Conservation (phyloP, 768 basidiomycete species). For the Agrocybe chaxingu region DNA sequence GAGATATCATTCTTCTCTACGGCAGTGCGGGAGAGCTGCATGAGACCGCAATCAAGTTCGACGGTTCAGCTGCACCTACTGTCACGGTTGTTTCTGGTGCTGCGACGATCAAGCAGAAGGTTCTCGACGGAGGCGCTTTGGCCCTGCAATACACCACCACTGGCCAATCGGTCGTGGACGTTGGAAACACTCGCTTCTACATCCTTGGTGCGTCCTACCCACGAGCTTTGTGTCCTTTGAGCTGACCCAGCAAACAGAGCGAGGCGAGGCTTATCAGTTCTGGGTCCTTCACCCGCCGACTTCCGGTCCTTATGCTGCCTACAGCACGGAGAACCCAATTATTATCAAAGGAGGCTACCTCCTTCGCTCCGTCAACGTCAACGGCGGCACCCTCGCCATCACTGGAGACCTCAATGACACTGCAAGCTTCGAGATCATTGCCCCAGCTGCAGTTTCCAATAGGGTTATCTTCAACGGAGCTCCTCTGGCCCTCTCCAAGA, state of each 20-base stretch:
- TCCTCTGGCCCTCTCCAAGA: constrained; percentile 27
- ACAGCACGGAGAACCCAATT: constrained; percentile 38
- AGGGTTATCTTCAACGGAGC: constrained; percentile 42
- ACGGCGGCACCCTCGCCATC: constrained; percentile 35
- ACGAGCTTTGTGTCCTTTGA: neutral
- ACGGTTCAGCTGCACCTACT: constrained; percentile 17
- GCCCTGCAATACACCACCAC: constrained; percentile 43
- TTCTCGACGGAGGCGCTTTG: constrained; percentile 30
- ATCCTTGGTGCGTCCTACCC: constrained; percentile 34
- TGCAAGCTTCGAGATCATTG: constrained; percentile 43
- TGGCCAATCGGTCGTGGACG: constrained; percentile 43
- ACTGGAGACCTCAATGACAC: constrained; percentile 43
- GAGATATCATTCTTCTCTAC: constrained; percentile 45
- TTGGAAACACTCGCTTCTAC: constrained; percentile 40
- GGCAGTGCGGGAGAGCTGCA: constrained; percentile 45
- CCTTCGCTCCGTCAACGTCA: constrained; percentile 34
- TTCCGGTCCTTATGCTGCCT: constrained; percentile 31
- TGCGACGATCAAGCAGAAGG: constrained; percentile 32
- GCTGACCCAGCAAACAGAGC: constrained; percentile 28
- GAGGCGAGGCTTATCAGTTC: constrained; percentile 46
- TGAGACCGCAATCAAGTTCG: constrained; percentile 45
- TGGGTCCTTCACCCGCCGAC: constrained; percentile 46
- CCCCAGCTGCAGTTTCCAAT: constrained; percentile 35
- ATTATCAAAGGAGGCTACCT: constrained; percentile 51
- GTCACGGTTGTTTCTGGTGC: constrained; percentile 34